Evolutionary conservation across 192 early-diverging fungal species (phyloP), one percentile per base, ranked within the genome.

Genomic region (Chytriomyces sp.): DNA sequence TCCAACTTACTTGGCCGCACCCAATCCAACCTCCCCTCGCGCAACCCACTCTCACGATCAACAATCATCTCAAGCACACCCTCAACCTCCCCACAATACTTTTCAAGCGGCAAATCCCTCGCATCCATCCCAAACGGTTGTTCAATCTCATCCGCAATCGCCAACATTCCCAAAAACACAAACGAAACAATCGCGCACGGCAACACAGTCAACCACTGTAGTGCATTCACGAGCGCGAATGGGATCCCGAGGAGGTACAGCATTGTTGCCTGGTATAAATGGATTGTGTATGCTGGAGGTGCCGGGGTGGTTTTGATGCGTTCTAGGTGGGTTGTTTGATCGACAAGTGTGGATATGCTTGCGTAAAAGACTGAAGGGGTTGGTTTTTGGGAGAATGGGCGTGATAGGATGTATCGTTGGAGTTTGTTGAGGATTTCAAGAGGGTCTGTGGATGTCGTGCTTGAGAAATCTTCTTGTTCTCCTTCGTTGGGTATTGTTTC

Each of bases 101-200:
- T 26, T 16, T 64, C 63, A 64, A 64, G 11, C 11, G 16, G 18
- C 16, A 26, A 16, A 26, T 26, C 63, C 16, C 24, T 11, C 20
- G 11, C 11, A 43, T 64, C 63, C 18, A 20, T 23, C 11, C 63
- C 93, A 77, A 97, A 96, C 7, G 95, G 95, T 76, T 96, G 94
- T 83, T 98, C 95, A 63, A 98, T 95, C 82, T 96, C 93, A 23
- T 85, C 85, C 45, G 92, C 94, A 67, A 97, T 95, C 9, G 81
- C 81, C 61, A 94, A 89, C 61, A 96, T 93, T 77, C 96, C 96
- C 23, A 95, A 81, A 68, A 96, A 82, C 23, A 75, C 69, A 68
- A 93, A 94, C 2, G 91, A 77, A 6, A 90, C 82, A 7, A 96
- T 82, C 63, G 89, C 83, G 63, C 89, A 84, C 9, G 95, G 73